Conservation (phyloP, 164 flowering plant species). For the Dillenia turbinata region DNA sequence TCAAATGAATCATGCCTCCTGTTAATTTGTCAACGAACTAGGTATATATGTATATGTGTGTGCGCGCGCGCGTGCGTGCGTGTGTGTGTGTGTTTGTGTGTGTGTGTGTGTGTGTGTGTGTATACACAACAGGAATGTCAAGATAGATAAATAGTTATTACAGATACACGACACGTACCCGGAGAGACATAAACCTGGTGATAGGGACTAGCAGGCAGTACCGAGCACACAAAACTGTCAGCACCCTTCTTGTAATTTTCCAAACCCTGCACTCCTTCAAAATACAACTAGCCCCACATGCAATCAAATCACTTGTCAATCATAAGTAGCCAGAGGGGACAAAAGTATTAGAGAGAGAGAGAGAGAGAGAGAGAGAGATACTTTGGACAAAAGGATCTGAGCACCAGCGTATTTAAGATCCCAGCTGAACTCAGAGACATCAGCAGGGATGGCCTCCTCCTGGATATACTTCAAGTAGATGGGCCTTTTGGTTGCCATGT, state of each 20-base stretch:
- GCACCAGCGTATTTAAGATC: conserved; percentile 94
- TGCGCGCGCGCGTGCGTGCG: no score
- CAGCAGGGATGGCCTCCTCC: conserved; percentile 57
- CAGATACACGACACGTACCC: conserved; percentile 26
- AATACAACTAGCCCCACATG: conserved; percentile 39
- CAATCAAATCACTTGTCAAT: neutral
- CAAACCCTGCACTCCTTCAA: conserved; percentile 43
- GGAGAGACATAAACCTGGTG: conserved; percentile 57
- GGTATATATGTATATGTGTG: neutral
- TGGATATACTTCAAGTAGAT: conserved; percentile 42
- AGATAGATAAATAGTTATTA: conserved; percentile 3
- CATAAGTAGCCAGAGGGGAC: neutral
- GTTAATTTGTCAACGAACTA: conserved; percentile 13
- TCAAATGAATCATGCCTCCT: conserved; percentile 63
- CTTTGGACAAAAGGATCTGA: conserved; percentile 67
- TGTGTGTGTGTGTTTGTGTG: neutral
- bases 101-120: neutral
- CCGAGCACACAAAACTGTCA: conserved; percentile 67
- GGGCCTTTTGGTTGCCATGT: conserved; percentile 49
- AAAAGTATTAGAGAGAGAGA: neutral
- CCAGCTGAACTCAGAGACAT: conserved; percentile 82
- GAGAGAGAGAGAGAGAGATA: conserved; percentile 11
- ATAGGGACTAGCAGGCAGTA: conserved; percentile 66
- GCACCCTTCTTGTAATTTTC: conserved; percentile 50
- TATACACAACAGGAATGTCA: no score